Evolutionary conservation across 2,329 filamentous ascomycete genomes (phyloP).

Genomic region (Apiospora koreana): DNA sequence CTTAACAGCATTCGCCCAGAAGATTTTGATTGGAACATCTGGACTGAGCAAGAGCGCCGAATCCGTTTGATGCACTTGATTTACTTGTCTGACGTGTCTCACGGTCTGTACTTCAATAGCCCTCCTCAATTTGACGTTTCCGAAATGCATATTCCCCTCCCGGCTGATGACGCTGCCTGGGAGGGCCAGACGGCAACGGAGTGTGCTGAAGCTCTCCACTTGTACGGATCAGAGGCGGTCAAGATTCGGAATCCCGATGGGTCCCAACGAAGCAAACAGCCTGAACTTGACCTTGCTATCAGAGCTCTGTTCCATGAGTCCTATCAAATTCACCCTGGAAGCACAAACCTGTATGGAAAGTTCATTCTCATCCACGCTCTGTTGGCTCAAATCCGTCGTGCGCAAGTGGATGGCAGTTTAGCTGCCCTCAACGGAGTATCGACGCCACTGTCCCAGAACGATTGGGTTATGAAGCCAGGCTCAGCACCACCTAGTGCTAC

Average conservation of each 20-base stretch:
- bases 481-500: constrained; percentile 42
- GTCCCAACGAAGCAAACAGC: constrained; percentile 64
- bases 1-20: constrained; percentile 47
- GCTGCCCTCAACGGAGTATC: constrained; percentile 41
- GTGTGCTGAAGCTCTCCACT: constrained; percentile 66
- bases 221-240: constrained; percentile 59
- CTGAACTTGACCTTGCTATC: constrained; percentile 63
- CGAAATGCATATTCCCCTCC: constrained; percentile 68
- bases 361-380: constrained; percentile 73
- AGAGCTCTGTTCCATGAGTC: constrained; percentile 60
- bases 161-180: constrained; percentile 74
- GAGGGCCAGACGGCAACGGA: constrained; percentile 60
- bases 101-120: constrained; percentile 73
- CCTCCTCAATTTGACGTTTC: constrained; percentile 62
- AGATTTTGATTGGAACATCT: constrained; percentile 65
- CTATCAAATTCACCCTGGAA: constrained; percentile 61
- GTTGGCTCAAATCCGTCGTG: constrained; percentile 58
- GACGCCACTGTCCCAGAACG: constrained; percentile 59
- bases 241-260: constrained; percentile 60
- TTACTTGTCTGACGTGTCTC: constrained; percentile 63
- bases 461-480: constrained; percentile 52
- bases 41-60: constrained; percentile 72
- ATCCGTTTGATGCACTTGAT: constrained; percentile 66
- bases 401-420: constrained; percentile 42
- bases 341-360: constrained; percentile 73